Base-by-base conservation (phyloP, 768 basidiomycete species). In the Daedalea quercina region DNA sequence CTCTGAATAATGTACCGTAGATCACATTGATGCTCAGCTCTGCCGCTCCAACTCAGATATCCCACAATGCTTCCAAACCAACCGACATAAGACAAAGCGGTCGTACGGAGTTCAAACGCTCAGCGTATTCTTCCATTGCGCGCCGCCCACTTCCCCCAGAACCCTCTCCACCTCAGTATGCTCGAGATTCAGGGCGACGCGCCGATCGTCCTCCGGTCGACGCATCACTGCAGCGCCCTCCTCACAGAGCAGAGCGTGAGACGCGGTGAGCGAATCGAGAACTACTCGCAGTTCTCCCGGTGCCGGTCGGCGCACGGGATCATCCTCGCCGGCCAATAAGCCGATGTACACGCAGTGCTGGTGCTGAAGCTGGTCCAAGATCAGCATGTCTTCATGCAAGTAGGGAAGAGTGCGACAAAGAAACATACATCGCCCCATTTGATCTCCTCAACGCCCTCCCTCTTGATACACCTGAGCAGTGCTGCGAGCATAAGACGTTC, bases 401-500 rank as follows among this genome's bases (percentile, higher is more conserved):
- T 31, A 31, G 28, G 9, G 28, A 33, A 42, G 44, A 15, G 11
- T 19, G 25, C 28, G 33, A 50, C 52, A 50, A 45, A 47, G 12
- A 50, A 28, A 70, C 78, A 55, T 50, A 93, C 87, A 57, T 90
- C 86, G 15, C 78, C 77, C 89, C 89, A 94, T 60, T 81, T 81
- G 45, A 97, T 85, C 70, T 94, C 91, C 49, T 91, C 85, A 0
- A 97, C 78, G 24, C 37, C 37, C 54, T 88, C 85, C 42, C 87
- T 76, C 65, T 84, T 83, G 42, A 90, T 77, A 63, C 90, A 92
- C 60, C 87, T 86, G 23, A 94, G 70, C 34, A 95, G 66, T 87
- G 81, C 82, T 15, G 86, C 87, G 17, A 97, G 76, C 84, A 96
- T 85, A 44, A 94, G 76, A 35, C 87, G 81, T 65, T 96, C 93